Conservation (phyloP, 495 filamentous ascomycete species). For the Bombardia bombarda region DNA sequence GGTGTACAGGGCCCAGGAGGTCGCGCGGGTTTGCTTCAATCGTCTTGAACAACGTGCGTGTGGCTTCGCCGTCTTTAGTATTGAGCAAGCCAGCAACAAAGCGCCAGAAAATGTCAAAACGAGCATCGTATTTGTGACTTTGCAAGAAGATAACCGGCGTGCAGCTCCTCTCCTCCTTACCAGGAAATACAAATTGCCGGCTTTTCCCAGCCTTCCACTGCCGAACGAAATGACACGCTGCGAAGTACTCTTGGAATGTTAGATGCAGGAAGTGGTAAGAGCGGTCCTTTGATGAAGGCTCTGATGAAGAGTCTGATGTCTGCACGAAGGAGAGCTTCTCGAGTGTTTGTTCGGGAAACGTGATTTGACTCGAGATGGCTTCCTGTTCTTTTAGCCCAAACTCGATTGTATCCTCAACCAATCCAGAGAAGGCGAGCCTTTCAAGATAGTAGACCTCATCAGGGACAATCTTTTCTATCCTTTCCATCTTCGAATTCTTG, state of each 20-base stretch:
- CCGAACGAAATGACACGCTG: conserved; percentile 34
- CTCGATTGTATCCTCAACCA: conserved; percentile 24
- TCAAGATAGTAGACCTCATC: conserved; percentile 25
- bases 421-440: conserved; percentile 29
- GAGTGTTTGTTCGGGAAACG: conserved; percentile 5
- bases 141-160: too few relatives aligned
- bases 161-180: too few relatives aligned
- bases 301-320: conserved; percentile 13
- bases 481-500: not conserved
- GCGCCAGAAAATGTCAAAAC: too few relatives aligned
- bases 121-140: too few relatives aligned
- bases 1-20: conserved; percentile 30
- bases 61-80: too few relatives aligned
- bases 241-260: conserved; percentile 37
- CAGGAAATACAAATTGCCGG: too few relatives aligned
- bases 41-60: conserved; percentile 22
- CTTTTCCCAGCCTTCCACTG: too few relatives aligned
- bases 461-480: conserved; percentile 12
- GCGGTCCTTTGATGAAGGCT: conserved; percentile 7
- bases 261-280: conserved; percentile 37
- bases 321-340: conserved; percentile 27
- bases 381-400: conserved; percentile 20
- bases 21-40: conserved; percentile 32
- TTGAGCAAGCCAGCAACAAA: too few relatives aligned
- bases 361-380: conserved; percentile 13